phyloP scores from a whole-genome alignment of 169 alveolate genomes.

The Plasmodium yoelii region DNA sequence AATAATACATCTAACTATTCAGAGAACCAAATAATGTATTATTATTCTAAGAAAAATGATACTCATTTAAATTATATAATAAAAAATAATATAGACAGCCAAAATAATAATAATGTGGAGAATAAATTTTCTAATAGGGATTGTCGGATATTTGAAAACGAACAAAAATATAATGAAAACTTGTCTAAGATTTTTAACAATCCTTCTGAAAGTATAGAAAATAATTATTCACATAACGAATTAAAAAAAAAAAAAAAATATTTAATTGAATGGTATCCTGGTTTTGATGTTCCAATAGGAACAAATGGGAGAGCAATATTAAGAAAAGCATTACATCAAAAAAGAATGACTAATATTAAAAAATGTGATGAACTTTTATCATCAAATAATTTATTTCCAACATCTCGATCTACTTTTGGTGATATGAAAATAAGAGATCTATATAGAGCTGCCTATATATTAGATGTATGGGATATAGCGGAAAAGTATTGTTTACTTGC shows the following conservation, averaged over 20 bases:
- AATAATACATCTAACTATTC: no score
- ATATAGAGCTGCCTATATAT: constrained; percentile 83
- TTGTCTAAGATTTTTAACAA: no score
- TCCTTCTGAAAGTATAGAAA: no score
- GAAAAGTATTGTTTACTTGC: constrained; percentile 84
- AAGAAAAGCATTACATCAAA: constrained; percentile 84
- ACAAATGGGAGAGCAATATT: constrained; percentile 83
- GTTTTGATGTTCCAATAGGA: constrained; percentile 86
- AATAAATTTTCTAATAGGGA: no score
- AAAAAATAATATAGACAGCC: no score
- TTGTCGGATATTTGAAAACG: no score
- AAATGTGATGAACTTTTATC: constrained; percentile 83
- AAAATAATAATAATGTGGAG: no score
- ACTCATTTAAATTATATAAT: no score
- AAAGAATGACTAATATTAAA: constrained; percentile 80
- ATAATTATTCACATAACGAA: no score
- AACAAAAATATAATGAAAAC: no score
- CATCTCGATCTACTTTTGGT: constrained; percentile 83
- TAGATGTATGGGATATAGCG: constrained; percentile 86
- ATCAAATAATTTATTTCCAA: constrained; percentile 81
- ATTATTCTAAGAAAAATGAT: no score
- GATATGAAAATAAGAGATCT: constrained; percentile 85
- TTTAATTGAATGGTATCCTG: constrained; percentile 85
- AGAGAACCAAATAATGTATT: no score
- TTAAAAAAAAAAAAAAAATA: neutral